These are phyloP conservation scores for Dactylis glomerata DNA, from an alignment of 176 grass and related monocot species.

Conservation along the genomic window DNA sequence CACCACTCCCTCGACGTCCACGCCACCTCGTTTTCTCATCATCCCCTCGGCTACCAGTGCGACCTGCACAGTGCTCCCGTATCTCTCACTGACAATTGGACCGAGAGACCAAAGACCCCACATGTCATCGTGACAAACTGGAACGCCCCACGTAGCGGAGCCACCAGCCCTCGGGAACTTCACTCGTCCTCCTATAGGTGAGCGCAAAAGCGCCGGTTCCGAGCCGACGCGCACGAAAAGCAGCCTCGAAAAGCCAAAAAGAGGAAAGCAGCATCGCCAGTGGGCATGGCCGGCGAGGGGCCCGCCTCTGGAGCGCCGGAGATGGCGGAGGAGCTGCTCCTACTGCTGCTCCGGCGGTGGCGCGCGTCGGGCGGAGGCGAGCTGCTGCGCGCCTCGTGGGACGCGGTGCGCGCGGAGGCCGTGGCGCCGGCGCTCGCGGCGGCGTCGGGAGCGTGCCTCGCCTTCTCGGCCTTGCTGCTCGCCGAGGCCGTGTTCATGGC, in stretches of 20 bases:
- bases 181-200: not conserved
- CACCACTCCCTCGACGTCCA: conserved; percentile 1
- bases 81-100: not conserved
- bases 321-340: not conserved
- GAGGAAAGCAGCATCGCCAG: not conserved
- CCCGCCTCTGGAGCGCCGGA: not conserved
- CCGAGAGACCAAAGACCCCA: rapidly evolving
- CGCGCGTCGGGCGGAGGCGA: not conserved
- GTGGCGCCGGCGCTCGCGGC: conserved; percentile 64
- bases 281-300: conserved; percentile 19
- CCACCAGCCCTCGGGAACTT: not conserved
- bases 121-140: not conserved
- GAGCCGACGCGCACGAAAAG: conserved; percentile 25
- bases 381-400: conserved; percentile 26
- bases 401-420: conserved; percentile 37
- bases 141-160: not conserved
- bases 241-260: not conserved
- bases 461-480: conserved; percentile 73
- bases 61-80: too few species aligned
- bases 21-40: conserved; percentile 7
- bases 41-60: not conserved
- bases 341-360: not conserved
- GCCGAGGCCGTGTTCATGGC: conserved; percentile 70
- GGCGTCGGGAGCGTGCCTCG: conserved; percentile 41
- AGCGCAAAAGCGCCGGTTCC: conserved; percentile 13